A percentile compares a stretch with the other conserved stretches of the same genome.
Evolutionary conservation across 2,329 filamentous ascomycete species (phyloP).

Genomic region (Botrytis porri): DNA sequence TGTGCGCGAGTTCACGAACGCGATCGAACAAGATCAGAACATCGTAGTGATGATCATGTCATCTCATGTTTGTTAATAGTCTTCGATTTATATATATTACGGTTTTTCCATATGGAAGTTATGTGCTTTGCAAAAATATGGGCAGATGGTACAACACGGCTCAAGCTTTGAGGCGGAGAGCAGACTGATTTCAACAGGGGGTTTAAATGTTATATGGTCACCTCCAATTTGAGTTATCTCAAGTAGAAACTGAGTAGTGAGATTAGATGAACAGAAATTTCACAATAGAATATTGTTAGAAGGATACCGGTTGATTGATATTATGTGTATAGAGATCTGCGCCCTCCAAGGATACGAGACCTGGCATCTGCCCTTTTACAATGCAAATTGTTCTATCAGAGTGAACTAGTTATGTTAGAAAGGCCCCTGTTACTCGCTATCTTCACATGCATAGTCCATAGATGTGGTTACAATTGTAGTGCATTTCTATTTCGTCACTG

Average conservation of each 20-base stretch:
- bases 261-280: neutral
- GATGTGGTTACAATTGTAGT: neutral
- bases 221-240: too few relatives aligned
- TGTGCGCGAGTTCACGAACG: neutral
- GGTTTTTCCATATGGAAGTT: neutral
- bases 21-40: neutral
- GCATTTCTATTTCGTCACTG: neutral
- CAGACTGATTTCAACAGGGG: neutral
- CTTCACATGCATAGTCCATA: neutral
- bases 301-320: neutral
- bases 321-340: neutral
- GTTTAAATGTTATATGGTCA: neutral
- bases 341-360: neutral
- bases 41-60: neutral
- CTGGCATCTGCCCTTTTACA: neutral
- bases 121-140: neutral
- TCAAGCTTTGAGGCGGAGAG: neutral
- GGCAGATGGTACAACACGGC: neutral
- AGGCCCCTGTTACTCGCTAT: accelerated
- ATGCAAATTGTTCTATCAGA: accelerated
- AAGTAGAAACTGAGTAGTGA: neutral
- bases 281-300: neutral
- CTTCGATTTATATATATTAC: neutral
- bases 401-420: neutral
- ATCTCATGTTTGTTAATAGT: neutral